Percentiles rank a stretch among this genome's conserved stretches.
Conservation (phyloP, 768 basidiomycete species). For the Cubamyces lactineus region DNA sequence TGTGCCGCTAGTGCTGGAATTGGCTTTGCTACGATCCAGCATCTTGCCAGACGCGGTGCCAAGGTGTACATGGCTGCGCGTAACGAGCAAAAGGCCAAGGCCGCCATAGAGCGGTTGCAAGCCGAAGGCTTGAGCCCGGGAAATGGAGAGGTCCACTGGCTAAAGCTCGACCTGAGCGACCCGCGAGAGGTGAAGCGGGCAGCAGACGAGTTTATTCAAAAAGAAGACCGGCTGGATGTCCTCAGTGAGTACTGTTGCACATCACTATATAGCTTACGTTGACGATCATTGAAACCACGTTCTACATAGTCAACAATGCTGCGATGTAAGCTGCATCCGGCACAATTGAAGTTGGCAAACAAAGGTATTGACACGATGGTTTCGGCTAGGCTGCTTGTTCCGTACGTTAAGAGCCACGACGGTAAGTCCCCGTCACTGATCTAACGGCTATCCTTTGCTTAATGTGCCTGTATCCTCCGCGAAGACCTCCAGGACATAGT, state of each 20-base stretch:
- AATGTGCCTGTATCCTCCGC: too few species aligned
- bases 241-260: conserved; percentile 43
- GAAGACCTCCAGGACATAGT: conserved; percentile 38
- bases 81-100: conserved; percentile 47
- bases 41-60: conserved; percentile 55
- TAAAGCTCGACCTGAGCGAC: conserved; percentile 55
- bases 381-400: conserved; percentile 27
- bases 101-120: conserved; percentile 51
- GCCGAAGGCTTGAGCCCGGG: conserved; percentile 47
- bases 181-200: conserved; percentile 50
- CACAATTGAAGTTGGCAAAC: neutral
- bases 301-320: conserved; percentile 54
- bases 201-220: conserved; percentile 52
- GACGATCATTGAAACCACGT: neutral
- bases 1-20: conserved; percentile 45
- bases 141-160: conserved; percentile 50
- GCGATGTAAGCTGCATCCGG: conserved; percentile 40
- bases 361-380: neutral
- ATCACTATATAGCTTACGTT: too few species aligned
- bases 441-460: too few species aligned
- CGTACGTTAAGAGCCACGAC: conserved; percentile 20
- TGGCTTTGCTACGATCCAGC: conserved; percentile 54
- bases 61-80: conserved; percentile 64
- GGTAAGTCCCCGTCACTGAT: conserved; percentile 6
- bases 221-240: conserved; percentile 57